Evolutionary conservation across 495 filamentous ascomycete genomes (phyloP), one percentile per base, ranked within the genome.

Genomic region (Aspergillus sclerotiicarbonarius): DNA sequence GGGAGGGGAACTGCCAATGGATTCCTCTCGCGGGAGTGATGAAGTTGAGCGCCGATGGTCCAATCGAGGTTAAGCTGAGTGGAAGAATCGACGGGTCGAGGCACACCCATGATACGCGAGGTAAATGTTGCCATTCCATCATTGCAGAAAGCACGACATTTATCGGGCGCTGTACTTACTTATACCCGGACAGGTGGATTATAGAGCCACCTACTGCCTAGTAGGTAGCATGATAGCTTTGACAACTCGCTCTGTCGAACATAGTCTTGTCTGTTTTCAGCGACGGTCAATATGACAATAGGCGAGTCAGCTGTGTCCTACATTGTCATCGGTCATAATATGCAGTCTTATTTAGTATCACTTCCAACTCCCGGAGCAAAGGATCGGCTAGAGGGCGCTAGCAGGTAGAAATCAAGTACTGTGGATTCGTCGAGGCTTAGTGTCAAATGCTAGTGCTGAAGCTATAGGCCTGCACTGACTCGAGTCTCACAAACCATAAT

Each of bases 361-460:
- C 41, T 45, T 8, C 16, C 41, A 46, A 16, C 44, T 21, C 19
- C 44, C 21, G 29, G 16, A 32, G 47, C 47, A 29, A 32, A 50
- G 25, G 25, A 50, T 50, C 47, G 29, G 13, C 47, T 50, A 50
- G n/a, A n/a, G 13, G 8, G 25, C 47, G 31, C 47, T 50, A 50
- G 25, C 47, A 50, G 25, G 25, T 25, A 25, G 25, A 25, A 16
- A 31, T 50, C 31, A 50, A 41, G 37, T 41, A 25, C 47, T n/a
- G 47, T 25, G 25, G 25, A 30, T n/a, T 31, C n/a, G 31, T 25
- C 47, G 15, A 31, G 47, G 12, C 9, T 30, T 31, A 50, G 47
- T 25, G 12, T 32, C 8, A 50, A 50, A 46, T 46, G 44, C n/a
- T 32, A 49, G 29, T 20, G 46, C 19, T 50, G 9, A 50, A 32